A percentile compares a stretch with the other conserved stretches of the same genome.
phyloP scores from a whole-genome alignment of 2,329 filamentous ascomycete species.

The Fusarium brachygibbosum region DNA sequence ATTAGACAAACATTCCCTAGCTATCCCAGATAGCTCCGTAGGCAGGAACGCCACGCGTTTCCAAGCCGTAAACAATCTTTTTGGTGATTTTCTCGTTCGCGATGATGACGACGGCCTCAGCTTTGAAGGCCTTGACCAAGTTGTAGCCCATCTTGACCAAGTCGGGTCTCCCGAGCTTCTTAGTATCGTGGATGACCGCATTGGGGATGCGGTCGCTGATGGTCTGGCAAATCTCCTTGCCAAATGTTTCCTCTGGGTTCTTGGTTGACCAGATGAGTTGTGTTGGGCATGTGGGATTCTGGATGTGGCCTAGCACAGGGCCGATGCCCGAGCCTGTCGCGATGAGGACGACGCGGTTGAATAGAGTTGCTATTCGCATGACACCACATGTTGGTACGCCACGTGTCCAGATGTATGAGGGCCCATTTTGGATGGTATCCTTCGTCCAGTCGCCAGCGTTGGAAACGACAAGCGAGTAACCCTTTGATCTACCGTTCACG shows the following conservation, averaged over 20 bases:
- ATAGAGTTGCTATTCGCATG: conserved; percentile 75
- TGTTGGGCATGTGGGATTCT: conserved; percentile 61
- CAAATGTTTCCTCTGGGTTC: conserved; percentile 73
- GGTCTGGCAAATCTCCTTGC: conserved; percentile 65
- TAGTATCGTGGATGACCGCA: conserved; percentile 77
- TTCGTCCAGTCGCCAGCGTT: conserved; percentile 82
- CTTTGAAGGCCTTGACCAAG: conserved; percentile 65
- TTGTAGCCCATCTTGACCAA: conserved; percentile 65
- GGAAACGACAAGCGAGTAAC: conserved; percentile 77
- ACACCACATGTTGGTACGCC: conserved; percentile 77
- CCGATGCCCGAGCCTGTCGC: conserved; percentile 82
- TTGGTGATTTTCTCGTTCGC: conserved; percentile 77
- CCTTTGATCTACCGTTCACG: conserved; percentile 49
- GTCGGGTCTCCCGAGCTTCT: conserved; percentile 70
- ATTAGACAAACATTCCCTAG: conserved; percentile 33
- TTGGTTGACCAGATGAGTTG: conserved; percentile 79
- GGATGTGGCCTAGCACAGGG: conserved; percentile 72
- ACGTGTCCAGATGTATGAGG: conserved; percentile 74
- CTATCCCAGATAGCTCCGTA: conserved; percentile 81
- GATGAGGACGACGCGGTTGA: conserved; percentile 75
- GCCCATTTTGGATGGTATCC: conserved; percentile 72
- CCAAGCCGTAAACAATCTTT: conserved; percentile 76
- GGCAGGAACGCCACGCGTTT: conserved; percentile 74
- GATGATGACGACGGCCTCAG: conserved; percentile 81
- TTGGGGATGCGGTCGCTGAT: conserved; percentile 70